phyloP scores from a whole-genome alignment of 2,329 filamentous ascomycete species.

The Xylaria sp. region DNA sequence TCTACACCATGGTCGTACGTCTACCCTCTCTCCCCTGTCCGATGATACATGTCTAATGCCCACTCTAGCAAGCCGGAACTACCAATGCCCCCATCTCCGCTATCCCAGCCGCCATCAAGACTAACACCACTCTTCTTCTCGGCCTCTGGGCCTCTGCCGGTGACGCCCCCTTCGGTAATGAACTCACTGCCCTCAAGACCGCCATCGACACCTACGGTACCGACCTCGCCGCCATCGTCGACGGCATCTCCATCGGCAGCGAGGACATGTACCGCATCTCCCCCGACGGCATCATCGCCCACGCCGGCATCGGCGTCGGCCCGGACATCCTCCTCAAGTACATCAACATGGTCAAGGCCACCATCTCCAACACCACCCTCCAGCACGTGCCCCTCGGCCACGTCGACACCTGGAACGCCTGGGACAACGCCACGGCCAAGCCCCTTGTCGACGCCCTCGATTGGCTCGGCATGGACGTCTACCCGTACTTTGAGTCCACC shows the following conservation, averaged over 20 bases:
- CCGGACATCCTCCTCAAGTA: constrained; percentile 61
- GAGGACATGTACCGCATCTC: constrained; percentile 84
- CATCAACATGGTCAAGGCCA: constrained; percentile 61
- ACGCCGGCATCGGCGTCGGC: constrained; percentile 56
- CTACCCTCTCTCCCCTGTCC: background rate
- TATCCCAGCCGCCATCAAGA: constrained; percentile 73
- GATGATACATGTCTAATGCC: background rate
- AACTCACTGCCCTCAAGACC: constrained; percentile 64
- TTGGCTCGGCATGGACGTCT: constrained; percentile 79
- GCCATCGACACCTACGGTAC: constrained; percentile 66
- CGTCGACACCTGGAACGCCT: constrained; percentile 84
- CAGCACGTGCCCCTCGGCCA: constrained; percentile 63
- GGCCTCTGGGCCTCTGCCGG: constrained; percentile 78
- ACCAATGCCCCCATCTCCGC: constrained; percentile 43
- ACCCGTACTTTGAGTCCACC: constrained; percentile 76
- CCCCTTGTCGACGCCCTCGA: constrained; percentile 65
- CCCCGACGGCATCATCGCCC: constrained; percentile 58
- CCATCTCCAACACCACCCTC: constrained; percentile 58
- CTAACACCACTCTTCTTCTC: constrained; percentile 71
- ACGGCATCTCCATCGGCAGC: constrained; percentile 78
- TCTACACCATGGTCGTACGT: constrained; percentile 67
- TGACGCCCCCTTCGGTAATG: constrained; percentile 58
- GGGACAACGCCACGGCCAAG: constrained; percentile 66
- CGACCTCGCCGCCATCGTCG: constrained; percentile 60
- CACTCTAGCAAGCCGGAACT: constrained; percentile 55